These are phyloP conservation scores for Wickerhamomyces chaumierensis DNA, from an alignment of 805 yeast species.

Conservation along the genomic window DNA sequence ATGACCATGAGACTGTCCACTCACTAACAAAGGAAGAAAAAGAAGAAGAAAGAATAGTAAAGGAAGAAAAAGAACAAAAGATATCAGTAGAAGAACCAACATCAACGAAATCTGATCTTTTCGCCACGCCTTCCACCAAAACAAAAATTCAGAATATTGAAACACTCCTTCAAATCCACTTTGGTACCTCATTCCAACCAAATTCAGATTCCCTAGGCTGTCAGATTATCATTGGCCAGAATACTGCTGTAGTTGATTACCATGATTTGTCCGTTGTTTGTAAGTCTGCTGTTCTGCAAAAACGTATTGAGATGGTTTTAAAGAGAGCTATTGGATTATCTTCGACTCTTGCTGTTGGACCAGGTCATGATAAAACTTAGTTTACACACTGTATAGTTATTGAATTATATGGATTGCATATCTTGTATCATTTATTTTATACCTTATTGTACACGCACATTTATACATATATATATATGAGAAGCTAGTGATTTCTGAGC, in stretches of 20 bases:
- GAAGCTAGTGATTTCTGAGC: too few relatives aligned
- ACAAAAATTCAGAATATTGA: slow-evolving; percentile 43
- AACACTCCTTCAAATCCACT: slow-evolving; percentile 66
- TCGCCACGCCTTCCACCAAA: slow-evolving; percentile 23
- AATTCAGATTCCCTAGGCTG: slow-evolving; percentile 36
- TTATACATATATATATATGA: too few relatives aligned
- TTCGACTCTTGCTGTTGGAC: slow-evolving; percentile 64
- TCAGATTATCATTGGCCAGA: slow-evolving; percentile 59
- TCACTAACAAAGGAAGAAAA: slow-evolving; percentile 12
- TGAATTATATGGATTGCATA: too few relatives aligned
- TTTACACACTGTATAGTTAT: background rate
- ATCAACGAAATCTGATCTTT: slow-evolving; percentile 5
- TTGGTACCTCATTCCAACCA: slow-evolving; percentile 62
- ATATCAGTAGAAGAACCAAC: background rate
- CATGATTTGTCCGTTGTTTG: slow-evolving; percentile 58
- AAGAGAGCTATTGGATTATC: slow-evolving; percentile 70
- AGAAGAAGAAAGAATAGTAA: slow-evolving; percentile 2
- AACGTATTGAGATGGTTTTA: slow-evolving; percentile 73
- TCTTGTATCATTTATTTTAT: too few relatives aligned
- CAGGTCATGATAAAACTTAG: too few relatives aligned
- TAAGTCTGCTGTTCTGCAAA: slow-evolving; percentile 61
- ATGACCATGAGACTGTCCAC: too few relatives aligned
- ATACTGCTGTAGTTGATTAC: slow-evolving; percentile 60
- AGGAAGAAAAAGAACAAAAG: background rate
- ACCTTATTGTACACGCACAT: too few relatives aligned